Conservation (phyloP, 257 asterid species). For the Nicotiana knightiana region DNA sequence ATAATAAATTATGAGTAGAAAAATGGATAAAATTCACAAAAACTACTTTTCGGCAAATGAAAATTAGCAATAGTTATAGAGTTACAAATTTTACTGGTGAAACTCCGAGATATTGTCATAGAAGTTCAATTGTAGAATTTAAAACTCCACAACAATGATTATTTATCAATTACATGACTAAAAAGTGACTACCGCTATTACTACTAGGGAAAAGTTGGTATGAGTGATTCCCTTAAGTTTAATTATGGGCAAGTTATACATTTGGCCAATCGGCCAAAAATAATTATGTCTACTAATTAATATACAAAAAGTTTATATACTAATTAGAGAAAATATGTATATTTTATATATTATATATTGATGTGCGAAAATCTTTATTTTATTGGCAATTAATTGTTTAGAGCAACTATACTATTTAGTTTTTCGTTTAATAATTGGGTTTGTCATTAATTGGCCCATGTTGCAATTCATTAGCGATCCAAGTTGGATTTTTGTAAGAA, state of each 20-base stretch:
- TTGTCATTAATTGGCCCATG: background rate
- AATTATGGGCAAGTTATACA: no score
- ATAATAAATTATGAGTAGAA: background rate
- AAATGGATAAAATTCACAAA: background rate
- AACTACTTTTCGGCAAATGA: background rate
- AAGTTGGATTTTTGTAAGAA: background rate
- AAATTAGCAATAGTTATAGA: background rate
- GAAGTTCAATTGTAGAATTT: background rate
- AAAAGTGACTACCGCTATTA: background rate
- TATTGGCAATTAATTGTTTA: no score
- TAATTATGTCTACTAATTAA: no score
- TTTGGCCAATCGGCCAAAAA: no score
- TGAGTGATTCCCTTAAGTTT: background rate
- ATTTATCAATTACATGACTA: background rate
- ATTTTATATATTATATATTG: no score
- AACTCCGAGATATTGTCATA: background rate
- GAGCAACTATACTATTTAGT: no score
- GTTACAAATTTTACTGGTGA: background rate
- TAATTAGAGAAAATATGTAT: no score
- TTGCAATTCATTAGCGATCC: background rate
- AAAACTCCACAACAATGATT: background rate
- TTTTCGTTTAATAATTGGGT: background rate
- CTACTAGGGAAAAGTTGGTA: background rate
- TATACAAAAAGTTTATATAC: no score
- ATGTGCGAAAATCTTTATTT: no score